Evolutionary conservation across 2,329 filamentous ascomycete genomes (phyloP), one percentile per base, ranked within the genome.

Genomic region (Clarireedia homoeocarpa): DNA sequence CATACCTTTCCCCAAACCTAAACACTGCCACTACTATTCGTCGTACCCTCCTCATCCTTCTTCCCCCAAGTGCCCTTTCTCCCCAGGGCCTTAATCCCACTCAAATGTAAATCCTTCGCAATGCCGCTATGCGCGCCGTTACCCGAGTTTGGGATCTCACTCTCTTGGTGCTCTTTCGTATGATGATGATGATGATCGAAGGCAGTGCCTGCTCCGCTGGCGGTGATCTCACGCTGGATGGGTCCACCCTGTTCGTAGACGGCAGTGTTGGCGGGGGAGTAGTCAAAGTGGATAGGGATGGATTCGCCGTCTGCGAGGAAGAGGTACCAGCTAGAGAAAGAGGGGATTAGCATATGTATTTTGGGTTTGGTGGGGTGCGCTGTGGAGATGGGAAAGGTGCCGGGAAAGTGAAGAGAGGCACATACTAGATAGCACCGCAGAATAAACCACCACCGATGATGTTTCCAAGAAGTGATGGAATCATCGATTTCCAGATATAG

Each of bases 401-500:
- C 6, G 42, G 5, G 6, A 20, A 46, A 9, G 42, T 23, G 42
- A 46, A 46, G 20, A 20, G 39, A 15, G 20, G 36, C 36, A 46
- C 42, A 23, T 46, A 46, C 42, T 76, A 77, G 15, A 74, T 74
- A 0, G 69, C 72, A 5, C 74, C 78, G n/a, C 74, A 74, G 60
- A 82, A 81, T 2, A 80, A 44, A 0, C 69, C 72, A 2, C 79
- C 80, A 0, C 79, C 79, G 2, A 82, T 62, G 15, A 79, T 74
- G 58, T 82, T 82, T 0, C 79, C 79, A 2, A 82, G 60, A 2
- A 75, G 59, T 0, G 76, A 72, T 0, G 79, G 80, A 36, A 82
- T 76, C 59, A 81, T 74, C 0, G 74, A 76, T 63, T 82, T 81
- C 77, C 77, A 82, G 59, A 83, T 77, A 56, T 82, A 83, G 42